These are phyloP conservation scores for Scheffersomyces lignicola DNA, from an alignment of 1,139 yeast genomes.

Conservation along the genomic window DNA sequence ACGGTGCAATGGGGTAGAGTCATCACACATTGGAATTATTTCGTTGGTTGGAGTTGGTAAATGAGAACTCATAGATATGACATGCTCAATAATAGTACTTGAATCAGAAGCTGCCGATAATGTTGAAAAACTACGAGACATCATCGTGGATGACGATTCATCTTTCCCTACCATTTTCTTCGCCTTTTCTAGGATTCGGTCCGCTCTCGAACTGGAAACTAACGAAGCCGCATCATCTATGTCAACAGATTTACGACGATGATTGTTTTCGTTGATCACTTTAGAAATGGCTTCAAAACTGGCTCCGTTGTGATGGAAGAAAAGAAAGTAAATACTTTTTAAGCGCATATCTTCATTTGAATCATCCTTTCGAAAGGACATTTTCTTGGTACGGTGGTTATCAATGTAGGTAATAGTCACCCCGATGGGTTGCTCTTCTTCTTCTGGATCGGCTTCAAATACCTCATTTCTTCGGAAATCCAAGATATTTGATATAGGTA, in stretches of 20 bases:
- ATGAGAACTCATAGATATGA: slow-evolving; percentile 11
- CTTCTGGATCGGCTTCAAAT: slow-evolving; percentile 16
- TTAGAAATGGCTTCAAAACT: slow-evolving; percentile 25
- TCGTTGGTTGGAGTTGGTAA: slow-evolving; percentile 1
- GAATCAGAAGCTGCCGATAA: slow-evolving; percentile 14
- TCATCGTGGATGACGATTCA: neutral
- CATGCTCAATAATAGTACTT: slow-evolving; percentile 12
- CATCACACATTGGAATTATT: neutral
- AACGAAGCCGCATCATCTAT: slow-evolving; percentile 1
- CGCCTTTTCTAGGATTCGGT: slow-evolving; percentile 14
- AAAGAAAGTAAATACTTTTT: slow-evolving; percentile 70
- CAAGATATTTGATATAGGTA: slow-evolving; percentile 70
- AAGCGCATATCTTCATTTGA: slow-evolving; percentile 29
- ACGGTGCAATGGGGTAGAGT: neutral
- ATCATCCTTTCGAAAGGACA: slow-evolving; percentile 10
- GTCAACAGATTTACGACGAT: neutral
- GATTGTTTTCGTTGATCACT: slow-evolving; percentile 17
- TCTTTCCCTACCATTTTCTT: slow-evolving; percentile 11
- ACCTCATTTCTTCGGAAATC: slow-evolving; percentile 48
- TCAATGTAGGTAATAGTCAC: slow-evolving; percentile 22
- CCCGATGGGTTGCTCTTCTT: slow-evolving; percentile 21
- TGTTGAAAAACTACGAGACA: slow-evolving; percentile 13
- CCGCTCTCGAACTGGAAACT: slow-evolving; percentile 9
- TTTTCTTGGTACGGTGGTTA: slow-evolving; percentile 8
- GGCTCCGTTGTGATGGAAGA: slow-evolving; percentile 44